Evolutionary conservation across 345 rosid genomes (phyloP).

Genomic region (Hibiscus trionum): DNA sequence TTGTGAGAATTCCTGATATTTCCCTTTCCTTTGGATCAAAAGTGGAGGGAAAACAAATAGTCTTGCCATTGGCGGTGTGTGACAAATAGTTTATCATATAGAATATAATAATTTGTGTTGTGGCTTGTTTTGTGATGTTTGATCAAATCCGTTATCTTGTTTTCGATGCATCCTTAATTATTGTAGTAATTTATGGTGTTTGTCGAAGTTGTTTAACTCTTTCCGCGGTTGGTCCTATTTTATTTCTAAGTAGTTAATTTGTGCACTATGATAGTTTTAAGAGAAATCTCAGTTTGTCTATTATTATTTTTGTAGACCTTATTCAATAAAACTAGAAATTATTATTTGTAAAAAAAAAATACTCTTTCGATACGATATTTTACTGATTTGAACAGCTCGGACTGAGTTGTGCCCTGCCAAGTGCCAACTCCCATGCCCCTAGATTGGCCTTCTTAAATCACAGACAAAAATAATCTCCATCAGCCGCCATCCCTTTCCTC

Average conservation of each 20-base stretch:
- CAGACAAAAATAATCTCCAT: not conserved
- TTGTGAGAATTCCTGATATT: conserved; percentile 16
- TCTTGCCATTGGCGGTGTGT: not conserved
- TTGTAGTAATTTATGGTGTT: too few relatives aligned
- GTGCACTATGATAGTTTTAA: too few relatives aligned
- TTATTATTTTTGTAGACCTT: too few relatives aligned
- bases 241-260: too few relatives aligned
- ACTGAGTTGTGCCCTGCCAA: not conserved
- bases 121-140: not conserved
- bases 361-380: not conserved
- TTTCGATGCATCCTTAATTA: not conserved
- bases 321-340: too few relatives aligned
- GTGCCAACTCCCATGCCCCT: not conserved
- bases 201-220: not conserved
- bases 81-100: not conserved
- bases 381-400: not conserved
- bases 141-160: not conserved
- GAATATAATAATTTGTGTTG: not conserved
- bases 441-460: not conserved
- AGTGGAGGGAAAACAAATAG: not conserved
- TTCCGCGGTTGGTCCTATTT: too few relatives aligned
- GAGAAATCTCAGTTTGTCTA: too few relatives aligned
- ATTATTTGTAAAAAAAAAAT: too few relatives aligned
- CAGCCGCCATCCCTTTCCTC: not conserved
- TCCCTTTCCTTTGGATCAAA: conserved; percentile 11